Evolutionary conservation across 306 rosid species (phyloP), one percentile per base, ranked within the genome.

Genomic region (Glycine soja): DNA sequence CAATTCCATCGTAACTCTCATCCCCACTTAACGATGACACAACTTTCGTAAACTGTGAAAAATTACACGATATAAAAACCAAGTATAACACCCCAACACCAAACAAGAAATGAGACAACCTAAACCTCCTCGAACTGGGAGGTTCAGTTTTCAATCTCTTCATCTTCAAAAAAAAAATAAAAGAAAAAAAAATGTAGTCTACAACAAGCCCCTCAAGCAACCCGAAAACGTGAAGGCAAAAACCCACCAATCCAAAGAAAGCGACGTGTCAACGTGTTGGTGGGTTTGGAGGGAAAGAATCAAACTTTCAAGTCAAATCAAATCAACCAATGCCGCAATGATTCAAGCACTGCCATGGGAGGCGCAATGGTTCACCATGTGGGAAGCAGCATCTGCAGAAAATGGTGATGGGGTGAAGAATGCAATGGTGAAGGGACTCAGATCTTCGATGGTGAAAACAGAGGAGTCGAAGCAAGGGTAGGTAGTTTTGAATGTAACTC

Each of bases 71-170:
- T 80, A 95, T 76, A 63, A 90, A 91, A 81, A 95, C 72, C 89
- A 95, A 88, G 82, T 95, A 95, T 67, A 93, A 81, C 67, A 85
- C 86, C 77, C 89, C 99, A 74, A 90, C 68, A 76, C 80, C 88
- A 70, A 95, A 78, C 90, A 91, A 85, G 75, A 91, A 74, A 89
- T 95, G 97, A 64, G 93, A 89, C 82, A 93, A 81, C 38, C 71
- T 93, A 78, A 90, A 90, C 89, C 91, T 95, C 90, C 96, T 86
- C 10, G 86, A 85, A 79, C 62, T 92, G 7, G 86, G 78, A 81
- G 93, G 86, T 76, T 93, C 99, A 47, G 14, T 75, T 85, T 91
- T 95, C 42, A 74, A 86, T 85, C 97, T 90, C 90, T 87, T 95
- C 99, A 93, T 91, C 84, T 64, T 84, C 32, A 59, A 50, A 14